phyloP scores from a whole-genome alignment of 805 yeast species.

The Cyberlindnera subsufficiens region DNA sequence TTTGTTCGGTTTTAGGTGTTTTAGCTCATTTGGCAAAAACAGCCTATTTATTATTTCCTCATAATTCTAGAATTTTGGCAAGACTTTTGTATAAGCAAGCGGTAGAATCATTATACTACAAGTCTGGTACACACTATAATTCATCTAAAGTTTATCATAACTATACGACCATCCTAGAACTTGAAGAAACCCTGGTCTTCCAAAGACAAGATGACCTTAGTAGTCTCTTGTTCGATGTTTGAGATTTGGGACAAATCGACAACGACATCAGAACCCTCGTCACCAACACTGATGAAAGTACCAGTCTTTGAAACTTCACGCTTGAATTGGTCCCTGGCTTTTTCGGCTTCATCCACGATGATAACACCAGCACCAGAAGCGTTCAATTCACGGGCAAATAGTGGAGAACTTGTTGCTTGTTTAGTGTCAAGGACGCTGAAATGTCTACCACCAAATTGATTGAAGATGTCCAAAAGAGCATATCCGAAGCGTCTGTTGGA shows the following conservation, averaged over 20 bases:
- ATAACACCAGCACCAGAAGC: conserved; percentile 93
- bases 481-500: conserved; percentile 62
- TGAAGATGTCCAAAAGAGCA: conserved; percentile 84
- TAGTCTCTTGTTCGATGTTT: conserved; percentile 57
- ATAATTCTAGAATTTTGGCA: too few relatives aligned
- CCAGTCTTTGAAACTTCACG: conserved; percentile 38
- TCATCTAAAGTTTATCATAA: not conserved
- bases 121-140: not conserved
- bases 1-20: too few relatives aligned
- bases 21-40: too few relatives aligned
- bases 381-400: conserved; percentile 67
- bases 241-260: conserved; percentile 52
- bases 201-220: conserved; percentile 59
- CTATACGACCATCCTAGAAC: conserved; percentile 25
- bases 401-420: conserved; percentile 41
- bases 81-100: too few relatives aligned
- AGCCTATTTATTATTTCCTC: too few relatives aligned
- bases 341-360: conserved; percentile 33
- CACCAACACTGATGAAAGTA: conserved; percentile 41
- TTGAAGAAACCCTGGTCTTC: conserved; percentile 80
- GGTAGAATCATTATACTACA: too few relatives aligned
- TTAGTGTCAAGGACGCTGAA: conserved; percentile 40
- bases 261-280: conserved; percentile 48
- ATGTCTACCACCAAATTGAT: conserved; percentile 82
- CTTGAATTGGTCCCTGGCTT: conserved; percentile 4